Evolutionary conservation across 2,329 filamentous ascomycete species (phyloP).

Genomic region (Nannizziopsis arthrosporioides): DNA sequence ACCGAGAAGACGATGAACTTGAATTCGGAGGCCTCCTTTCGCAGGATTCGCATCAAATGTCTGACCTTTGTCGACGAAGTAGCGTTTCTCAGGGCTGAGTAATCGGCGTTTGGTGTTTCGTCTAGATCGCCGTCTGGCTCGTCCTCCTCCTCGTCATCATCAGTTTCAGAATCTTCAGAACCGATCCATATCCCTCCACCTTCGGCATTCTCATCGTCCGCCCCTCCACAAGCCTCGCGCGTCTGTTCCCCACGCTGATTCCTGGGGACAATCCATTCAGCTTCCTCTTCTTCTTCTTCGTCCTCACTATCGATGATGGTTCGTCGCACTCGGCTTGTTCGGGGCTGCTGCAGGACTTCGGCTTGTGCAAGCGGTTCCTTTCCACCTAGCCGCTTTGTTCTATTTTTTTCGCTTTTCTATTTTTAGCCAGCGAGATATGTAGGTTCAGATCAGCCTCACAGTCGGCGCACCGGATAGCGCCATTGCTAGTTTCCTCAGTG

Average conservation of each 20-base stretch:
- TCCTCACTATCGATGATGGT: slow-evolving; percentile 45
- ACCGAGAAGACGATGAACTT: slow-evolving; percentile 99
- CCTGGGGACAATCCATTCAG: slow-evolving; percentile 68
- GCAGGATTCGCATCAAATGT: slow-evolving; percentile 68
- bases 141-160: slow-evolving; percentile 30
- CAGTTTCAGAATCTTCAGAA: slow-evolving; percentile 55
- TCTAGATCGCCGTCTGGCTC: slow-evolving; percentile 23
- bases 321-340: slow-evolving; percentile 15
- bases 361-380: slow-evolving; percentile 28
- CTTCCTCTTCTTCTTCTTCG: slow-evolving; percentile 56
- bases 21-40: slow-evolving; percentile 64
- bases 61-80: slow-evolving; percentile 75
- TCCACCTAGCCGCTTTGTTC: slow-evolving; percentile 26
- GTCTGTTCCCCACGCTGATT: slow-evolving; percentile 48
- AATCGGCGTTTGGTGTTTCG: not conserved
- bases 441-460: slow-evolving; percentile 65
- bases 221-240: slow-evolving; percentile 69
- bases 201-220: slow-evolving; percentile 79
- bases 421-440: slow-evolving; percentile 34
- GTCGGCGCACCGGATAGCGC: slow-evolving; percentile 54
- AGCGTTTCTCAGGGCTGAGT: slow-evolving; percentile 27
- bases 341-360: not conserved
- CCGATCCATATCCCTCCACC: slow-evolving; percentile 70
- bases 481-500: slow-evolving; percentile 42
- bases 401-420: slow-evolving; percentile 39